Conservation (phyloP, 148 eudicot species). For the Silene conica region DNA sequence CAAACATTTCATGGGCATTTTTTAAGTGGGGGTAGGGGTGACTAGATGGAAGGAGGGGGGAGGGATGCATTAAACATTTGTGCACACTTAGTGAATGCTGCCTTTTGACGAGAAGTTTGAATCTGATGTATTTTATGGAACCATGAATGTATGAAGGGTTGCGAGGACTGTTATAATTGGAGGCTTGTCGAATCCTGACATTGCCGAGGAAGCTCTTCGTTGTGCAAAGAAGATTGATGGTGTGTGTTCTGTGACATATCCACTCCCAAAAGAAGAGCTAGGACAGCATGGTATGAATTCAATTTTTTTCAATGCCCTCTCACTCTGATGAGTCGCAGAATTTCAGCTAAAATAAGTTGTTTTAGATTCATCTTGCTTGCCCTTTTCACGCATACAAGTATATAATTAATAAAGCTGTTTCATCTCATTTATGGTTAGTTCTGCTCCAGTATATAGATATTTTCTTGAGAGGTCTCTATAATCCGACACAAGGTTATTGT, state of each 20-base stretch:
- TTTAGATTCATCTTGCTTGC: not conserved
- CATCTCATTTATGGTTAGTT: not conserved
- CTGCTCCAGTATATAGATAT: not conserved
- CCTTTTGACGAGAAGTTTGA: slow-evolving; percentile 3
- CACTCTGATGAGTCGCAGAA: not conserved
- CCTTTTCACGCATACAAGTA: not conserved
- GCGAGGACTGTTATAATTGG: slow-evolving; percentile 92
- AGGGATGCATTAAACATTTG: not conserved
- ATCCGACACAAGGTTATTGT: not conserved
- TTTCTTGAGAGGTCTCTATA: not conserved
- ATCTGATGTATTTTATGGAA: slow-evolving; percentile 8
- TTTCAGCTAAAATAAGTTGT: not conserved
- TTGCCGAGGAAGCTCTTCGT: slow-evolving; percentile 71
- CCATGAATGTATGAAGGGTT: slow-evolving; percentile 47
- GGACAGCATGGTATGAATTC: slow-evolving; percentile 54
- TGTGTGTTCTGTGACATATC: slow-evolving; percentile 64
- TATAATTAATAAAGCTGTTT: not conserved
- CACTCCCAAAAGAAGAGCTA: slow-evolving; percentile 80
- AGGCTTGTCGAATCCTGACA: slow-evolving; percentile 54
- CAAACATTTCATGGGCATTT: not conserved
- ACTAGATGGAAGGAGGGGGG: not conserved
- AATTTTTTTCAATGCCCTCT: not conserved
- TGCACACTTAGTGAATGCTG: not conserved
- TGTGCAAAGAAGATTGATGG: slow-evolving; percentile 66
- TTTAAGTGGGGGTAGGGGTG: not conserved